A percentile compares a stretch with the other conserved stretches of the same genome.
phyloP scores from a whole-genome alignment of 2,329 filamentous ascomycete genomes.

The Aureobasidium leucospermi region DNA sequence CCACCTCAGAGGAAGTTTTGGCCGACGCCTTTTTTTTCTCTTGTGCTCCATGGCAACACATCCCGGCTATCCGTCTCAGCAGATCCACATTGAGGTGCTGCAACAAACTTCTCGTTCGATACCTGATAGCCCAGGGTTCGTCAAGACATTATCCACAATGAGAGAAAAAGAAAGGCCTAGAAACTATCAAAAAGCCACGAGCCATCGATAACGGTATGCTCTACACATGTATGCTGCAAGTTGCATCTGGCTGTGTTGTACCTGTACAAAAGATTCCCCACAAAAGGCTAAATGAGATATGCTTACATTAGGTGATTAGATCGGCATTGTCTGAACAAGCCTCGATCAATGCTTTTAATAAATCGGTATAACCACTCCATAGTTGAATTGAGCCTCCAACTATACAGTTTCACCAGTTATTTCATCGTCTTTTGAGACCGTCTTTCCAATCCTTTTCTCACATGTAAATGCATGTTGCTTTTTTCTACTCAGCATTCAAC shows the following conservation, averaged over 20 bases:
- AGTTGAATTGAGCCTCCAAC: constrained; percentile 4
- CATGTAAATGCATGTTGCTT: background rate
- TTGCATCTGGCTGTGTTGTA: background rate
- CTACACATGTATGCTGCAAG: background rate
- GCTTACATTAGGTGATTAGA: constrained; percentile 11
- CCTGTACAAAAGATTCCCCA: constrained; percentile 9
- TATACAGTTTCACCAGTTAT: constrained; percentile 6
- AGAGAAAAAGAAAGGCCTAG: background rate
- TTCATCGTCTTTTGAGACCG: background rate
- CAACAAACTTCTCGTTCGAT: background rate
- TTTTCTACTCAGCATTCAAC: background rate
- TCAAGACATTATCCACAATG: background rate
- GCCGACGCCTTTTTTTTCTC: background rate
- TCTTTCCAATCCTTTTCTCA: background rate
- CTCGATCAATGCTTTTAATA: constrained; percentile 9
- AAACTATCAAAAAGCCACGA: background rate
- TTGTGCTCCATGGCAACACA: background rate
- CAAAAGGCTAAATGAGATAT: constrained; percentile 11
- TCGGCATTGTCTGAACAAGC: constrained; percentile 10
- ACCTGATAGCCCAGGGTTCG: background rate
- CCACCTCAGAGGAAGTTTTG: background rate
- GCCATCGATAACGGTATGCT: background rate
- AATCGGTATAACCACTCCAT: background rate
- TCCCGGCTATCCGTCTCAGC: background rate
- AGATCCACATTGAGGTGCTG: background rate